phyloP scores from a whole-genome alignment of 169 alveolate genomes.

The Babesia gibsoni region DNA sequence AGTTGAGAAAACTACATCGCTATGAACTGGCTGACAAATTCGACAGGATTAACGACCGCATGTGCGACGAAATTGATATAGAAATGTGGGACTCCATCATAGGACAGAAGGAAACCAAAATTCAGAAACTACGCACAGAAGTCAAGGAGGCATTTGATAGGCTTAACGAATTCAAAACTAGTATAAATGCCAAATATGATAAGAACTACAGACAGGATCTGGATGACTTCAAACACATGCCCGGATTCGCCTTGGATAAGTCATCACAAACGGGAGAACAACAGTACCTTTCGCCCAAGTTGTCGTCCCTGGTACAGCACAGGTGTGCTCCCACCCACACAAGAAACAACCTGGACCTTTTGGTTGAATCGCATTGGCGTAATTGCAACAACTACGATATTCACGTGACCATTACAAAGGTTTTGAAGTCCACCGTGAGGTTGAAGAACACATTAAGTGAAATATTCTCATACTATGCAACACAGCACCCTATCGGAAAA shows the following conservation, averaged over 20 bases:
- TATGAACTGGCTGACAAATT: conserved; percentile 57
- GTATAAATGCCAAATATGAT: conserved; percentile 8
- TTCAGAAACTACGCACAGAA: conserved; percentile 10
- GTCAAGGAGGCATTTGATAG: conserved; percentile 28
- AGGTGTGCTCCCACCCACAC: conserved; percentile 22
- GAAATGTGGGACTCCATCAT: conserved; percentile 44
- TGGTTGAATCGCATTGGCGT: conserved; percentile 69
- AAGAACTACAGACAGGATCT: conserved; percentile 1
- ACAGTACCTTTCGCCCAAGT: conserved; percentile 19
- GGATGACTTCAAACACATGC: not conserved
- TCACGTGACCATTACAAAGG: conserved; percentile 62
- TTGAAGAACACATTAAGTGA: conserved; percentile 69
- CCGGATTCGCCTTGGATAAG: conserved; percentile 21
- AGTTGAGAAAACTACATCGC: conserved; percentile 60
- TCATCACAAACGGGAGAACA: conserved; percentile 34
- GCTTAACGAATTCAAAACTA: conserved; percentile 23
- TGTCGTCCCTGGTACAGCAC: conserved; percentile 32
- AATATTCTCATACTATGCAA: conserved; percentile 60
- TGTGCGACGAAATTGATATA: conserved; percentile 61
- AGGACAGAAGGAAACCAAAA: conserved; percentile 30
- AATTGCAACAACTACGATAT: conserved; percentile 71
- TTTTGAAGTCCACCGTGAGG: conserved; percentile 68
- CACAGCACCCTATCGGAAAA: conserved; percentile 25
- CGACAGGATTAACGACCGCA: conserved; percentile 45
- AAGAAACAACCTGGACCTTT: conserved; percentile 20